phyloP scores from a whole-genome alignment of 352 stramenopile genomes.

The Phytopythium kandeliae region DNA sequence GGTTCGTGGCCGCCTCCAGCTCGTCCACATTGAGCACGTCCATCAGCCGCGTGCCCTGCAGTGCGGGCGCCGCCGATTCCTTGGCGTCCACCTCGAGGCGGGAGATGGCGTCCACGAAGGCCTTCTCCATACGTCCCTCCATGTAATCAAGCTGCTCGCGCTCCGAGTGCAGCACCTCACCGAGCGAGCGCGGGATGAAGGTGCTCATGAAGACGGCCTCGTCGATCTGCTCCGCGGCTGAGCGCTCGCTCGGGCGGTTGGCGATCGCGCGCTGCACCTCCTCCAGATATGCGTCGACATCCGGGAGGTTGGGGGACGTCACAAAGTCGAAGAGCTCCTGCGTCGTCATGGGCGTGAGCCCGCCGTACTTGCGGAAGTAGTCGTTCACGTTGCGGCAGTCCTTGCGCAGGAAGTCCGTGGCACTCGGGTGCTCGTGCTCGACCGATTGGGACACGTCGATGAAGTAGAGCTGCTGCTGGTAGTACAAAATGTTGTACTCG shows the following conservation, averaged over 20 bases:
- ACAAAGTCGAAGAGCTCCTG: constrained; percentile 97
- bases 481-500: constrained; percentile 99
- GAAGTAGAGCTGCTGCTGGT: constrained; percentile 94
- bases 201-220: constrained; percentile 93
- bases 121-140: constrained; percentile 82
- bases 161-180: constrained; percentile 90
- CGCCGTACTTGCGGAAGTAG: constrained; percentile 92
- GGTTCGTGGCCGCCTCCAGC: constrained; percentile 22
- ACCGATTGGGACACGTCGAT: constrained; percentile 99
- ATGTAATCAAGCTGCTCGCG: constrained; percentile 81
- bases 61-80: constrained; percentile 11
- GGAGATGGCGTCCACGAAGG: constrained; percentile 73
- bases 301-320: constrained; percentile 59
- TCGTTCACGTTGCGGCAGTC: constrained; percentile 97
- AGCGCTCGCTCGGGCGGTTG: constrained; percentile 43
- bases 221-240: constrained; percentile 85
- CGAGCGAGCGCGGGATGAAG: constrained; percentile 93
- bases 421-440: constrained; percentile 96
- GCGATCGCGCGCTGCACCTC: constrained; percentile 86
- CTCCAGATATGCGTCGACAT: constrained; percentile 87
- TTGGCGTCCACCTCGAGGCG: constrained; percentile 51
- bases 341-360: constrained; percentile 91
- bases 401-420: constrained; percentile 97
- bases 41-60: constrained; percentile 55
- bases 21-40: constrained; percentile 67